Percentiles rank a stretch among this genome's conserved stretches.
Evolutionary conservation across 306 rosid genomes (phyloP).

Genomic region (Citrullus amarus): DNA sequence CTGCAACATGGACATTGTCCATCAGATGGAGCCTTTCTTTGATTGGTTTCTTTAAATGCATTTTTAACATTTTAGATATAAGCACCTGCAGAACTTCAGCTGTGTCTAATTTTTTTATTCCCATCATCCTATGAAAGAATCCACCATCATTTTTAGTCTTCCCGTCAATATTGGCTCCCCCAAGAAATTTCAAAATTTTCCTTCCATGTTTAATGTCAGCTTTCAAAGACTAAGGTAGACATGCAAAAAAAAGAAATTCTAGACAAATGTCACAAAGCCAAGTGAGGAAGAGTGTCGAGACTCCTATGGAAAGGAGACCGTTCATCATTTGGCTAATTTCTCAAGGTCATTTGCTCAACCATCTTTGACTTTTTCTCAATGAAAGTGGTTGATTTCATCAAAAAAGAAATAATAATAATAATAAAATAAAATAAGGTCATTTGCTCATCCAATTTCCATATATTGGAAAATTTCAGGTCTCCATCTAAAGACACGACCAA

Average conservation of each 20-base stretch:
- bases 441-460: neutral
- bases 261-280: neutral
- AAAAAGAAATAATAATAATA: too few species aligned
- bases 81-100: neutral
- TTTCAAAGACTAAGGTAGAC: neutral
- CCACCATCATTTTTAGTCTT: neutral
- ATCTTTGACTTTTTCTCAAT: neutral
- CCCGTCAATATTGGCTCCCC: neutral
- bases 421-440: too few species aligned
- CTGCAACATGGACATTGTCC: neutral
- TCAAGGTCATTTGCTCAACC: neutral
- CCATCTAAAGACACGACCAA: neutral
- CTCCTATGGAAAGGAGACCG: neutral
- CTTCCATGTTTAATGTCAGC: neutral
- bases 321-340: neutral
- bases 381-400: too few species aligned
- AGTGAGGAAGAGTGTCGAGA: neutral
- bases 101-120: neutral
- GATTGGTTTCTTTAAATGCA: neutral
- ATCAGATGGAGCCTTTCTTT: neutral
- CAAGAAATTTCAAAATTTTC: neutral
- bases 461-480: neutral
- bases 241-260: neutral
- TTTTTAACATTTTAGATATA: neutral
- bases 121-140: neutral